A percentile compares a stretch with the other conserved stretches of the same genome.
Conservation (phyloP, 495 filamentous ascomycete genomes). For the Penicillium angulare region DNA sequence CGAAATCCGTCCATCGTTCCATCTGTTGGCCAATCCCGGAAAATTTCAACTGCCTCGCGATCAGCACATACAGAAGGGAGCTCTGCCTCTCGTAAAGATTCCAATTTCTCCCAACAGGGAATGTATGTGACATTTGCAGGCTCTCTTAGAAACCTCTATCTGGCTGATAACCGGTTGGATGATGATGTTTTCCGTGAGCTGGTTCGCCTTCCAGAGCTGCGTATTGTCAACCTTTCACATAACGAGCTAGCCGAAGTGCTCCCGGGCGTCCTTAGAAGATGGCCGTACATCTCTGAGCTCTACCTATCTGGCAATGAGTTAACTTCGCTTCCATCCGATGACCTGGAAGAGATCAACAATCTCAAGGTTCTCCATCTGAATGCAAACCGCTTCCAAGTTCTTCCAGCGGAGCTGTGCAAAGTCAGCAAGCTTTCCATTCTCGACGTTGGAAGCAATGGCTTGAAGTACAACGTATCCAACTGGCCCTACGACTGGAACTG, state of each 20-base stretch:
- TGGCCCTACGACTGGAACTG: slow-evolving; percentile 99
- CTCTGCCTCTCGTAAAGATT: slow-evolving; percentile 77
- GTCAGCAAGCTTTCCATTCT: slow-evolving; percentile 85
- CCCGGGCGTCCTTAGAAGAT: slow-evolving; percentile 77
- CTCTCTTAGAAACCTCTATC: slow-evolving; percentile 76
- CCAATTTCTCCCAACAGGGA: slow-evolving; percentile 64
- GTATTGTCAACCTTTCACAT: slow-evolving; percentile 90
- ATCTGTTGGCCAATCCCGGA: slow-evolving; percentile 67
- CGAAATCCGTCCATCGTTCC: slow-evolving; percentile 82
- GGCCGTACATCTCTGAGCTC: slow-evolving; percentile 84
- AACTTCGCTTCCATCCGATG: slow-evolving; percentile 86
- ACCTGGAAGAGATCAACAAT: slow-evolving; percentile 81
- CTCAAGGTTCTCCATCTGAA: slow-evolving; percentile 94
- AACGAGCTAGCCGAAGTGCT: slow-evolving; percentile 93
- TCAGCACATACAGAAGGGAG: slow-evolving; percentile 57
- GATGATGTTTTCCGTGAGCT: slow-evolving; percentile 95
- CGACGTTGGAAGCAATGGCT: slow-evolving; percentile 91
- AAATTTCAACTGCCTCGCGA: slow-evolving; percentile 77
- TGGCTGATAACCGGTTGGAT: slow-evolving; percentile 90
- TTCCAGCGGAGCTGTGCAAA: slow-evolving; percentile 93
- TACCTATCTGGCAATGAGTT: slow-evolving; percentile 96
- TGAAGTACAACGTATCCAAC: slow-evolving; percentile 99
- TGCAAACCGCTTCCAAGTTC: slow-evolving; percentile 92
- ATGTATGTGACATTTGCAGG: slow-evolving; percentile 80
- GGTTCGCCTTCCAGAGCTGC: slow-evolving; percentile 75